A percentile compares a stretch with the other conserved stretches of the same genome.
Evolutionary conservation across 371 early-diverging fungal species (phyloP).

Genomic region (Actinomucor elegans): DNA sequence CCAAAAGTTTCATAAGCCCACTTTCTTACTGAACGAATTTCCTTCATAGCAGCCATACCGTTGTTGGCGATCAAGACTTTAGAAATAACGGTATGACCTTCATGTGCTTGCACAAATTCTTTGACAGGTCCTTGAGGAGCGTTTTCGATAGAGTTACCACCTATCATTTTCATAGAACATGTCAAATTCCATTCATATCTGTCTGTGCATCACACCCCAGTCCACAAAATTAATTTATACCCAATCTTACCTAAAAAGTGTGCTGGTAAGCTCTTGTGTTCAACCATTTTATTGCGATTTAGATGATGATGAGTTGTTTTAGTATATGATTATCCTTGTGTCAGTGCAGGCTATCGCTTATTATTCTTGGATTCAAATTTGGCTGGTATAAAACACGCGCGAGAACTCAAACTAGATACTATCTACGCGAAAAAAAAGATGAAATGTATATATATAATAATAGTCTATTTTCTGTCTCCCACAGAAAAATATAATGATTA

Average conservation of each 20-base stretch:
- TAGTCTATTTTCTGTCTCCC: constrained; percentile 2
- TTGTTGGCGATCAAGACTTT: constrained; percentile 98
- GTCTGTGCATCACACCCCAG: no score
- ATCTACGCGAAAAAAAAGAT: no score
- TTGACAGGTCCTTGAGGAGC: constrained; percentile 61
- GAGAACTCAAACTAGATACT: neutral
- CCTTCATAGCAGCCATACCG: constrained; percentile 99
- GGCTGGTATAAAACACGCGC: neutral
- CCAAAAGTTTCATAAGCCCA: constrained; percentile 99
- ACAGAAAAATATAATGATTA: constrained; percentile 8
- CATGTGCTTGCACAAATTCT: constrained; percentile 77
- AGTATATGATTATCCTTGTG: no score
- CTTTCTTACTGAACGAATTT: constrained; percentile 96
- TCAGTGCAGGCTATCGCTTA: neutral
- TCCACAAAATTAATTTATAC: no score
- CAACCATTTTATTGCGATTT: constrained; percentile 20
- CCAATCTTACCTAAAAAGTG: constrained; percentile 30
- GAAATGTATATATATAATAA: neutral
- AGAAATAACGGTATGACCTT: constrained; percentile 87
- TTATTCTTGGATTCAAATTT: neutral
- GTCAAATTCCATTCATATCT: no score
- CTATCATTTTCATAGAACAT: no score
- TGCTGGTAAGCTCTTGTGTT: constrained; percentile 21
- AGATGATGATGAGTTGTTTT: no score
- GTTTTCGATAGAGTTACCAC: constrained; percentile 59